Evolutionary conservation across 1,284 basidiomycete genomes (phyloP).

Genomic region (Apiotrichum veenhuisii): DNA sequence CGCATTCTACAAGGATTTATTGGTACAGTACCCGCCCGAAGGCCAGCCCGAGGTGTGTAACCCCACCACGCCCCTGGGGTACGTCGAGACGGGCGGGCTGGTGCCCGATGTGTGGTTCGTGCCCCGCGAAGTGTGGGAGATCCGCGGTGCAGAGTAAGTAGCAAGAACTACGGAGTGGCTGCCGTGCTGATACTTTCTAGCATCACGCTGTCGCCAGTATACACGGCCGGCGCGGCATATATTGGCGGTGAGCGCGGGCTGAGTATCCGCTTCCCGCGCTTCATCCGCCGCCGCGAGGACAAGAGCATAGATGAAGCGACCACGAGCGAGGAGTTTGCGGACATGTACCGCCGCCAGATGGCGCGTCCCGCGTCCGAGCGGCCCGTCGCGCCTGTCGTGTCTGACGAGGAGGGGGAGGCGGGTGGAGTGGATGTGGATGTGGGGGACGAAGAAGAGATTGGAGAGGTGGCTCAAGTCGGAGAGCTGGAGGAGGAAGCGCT

Average conservation of each 20-base stretch:
- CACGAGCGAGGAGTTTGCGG: constrained; percentile 58
- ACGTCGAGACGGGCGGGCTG: constrained; percentile 69
- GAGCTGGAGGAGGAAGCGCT: too few species aligned
- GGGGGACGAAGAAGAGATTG: too few species aligned
- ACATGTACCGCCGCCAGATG: constrained; percentile 63
- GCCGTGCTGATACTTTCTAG: constrained; percentile 50
- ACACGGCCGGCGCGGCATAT: constrained; percentile 71
- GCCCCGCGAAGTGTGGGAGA: constrained; percentile 85
- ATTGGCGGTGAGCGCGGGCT: constrained; percentile 66
- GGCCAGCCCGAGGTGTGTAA: constrained; percentile 62
- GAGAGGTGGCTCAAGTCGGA: too few species aligned
- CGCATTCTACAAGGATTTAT: constrained; percentile 73
- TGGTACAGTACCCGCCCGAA: constrained; percentile 62
- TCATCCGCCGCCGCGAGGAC: constrained; percentile 56
- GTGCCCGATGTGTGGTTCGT: constrained; percentile 78
- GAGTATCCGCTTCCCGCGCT: constrained; percentile 58
- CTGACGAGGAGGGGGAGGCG: background rate
- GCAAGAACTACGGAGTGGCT: too few species aligned
- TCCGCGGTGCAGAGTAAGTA: constrained; percentile 79
- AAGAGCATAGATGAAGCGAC: constrained; percentile 56
- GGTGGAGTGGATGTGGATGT: background rate
- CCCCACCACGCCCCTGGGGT: constrained; percentile 56
- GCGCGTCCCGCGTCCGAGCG: constrained; percentile 24
- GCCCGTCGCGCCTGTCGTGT: background rate
- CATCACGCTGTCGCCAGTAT: constrained; percentile 83